Evolutionary conservation across 768 basidiomycete species (phyloP).

Genomic region (Auriculariales sp.): DNA sequence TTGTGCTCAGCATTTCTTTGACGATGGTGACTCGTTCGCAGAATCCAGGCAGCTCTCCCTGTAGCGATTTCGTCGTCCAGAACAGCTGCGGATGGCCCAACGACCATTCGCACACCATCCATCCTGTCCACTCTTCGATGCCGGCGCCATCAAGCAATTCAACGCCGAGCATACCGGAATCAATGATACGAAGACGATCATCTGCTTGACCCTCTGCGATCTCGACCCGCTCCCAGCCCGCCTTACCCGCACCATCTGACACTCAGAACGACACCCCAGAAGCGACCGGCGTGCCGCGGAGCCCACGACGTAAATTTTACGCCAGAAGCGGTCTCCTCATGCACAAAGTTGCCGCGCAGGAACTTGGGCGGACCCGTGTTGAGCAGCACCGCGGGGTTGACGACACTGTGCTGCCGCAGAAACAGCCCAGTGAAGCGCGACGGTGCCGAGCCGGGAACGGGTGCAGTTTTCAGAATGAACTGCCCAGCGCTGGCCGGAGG

Average conservation of each 20-base stretch:
- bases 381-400: neutral
- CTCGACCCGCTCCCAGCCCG: neutral
- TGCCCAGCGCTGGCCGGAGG: neutral
- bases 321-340: neutral
- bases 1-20: too few relatives aligned
- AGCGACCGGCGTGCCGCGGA: neutral
- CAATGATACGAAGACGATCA: neutral
- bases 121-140: neutral
- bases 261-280: neutral
- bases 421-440: neutral
- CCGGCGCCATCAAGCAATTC: neutral
- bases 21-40: neutral
- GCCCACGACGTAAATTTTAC: neutral
- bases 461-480: neutral
- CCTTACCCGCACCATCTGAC: neutral
- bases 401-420: neutral
- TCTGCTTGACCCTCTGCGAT: neutral
- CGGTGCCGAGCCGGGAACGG: neutral
- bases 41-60: neutral
- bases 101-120: slow-evolving; percentile 1
- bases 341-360: neutral
- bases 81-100: neutral
- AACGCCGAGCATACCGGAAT: too few relatives aligned
- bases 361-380: neutral
- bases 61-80: neutral